Evolutionary conservation across 2,329 filamentous ascomycete genomes (phyloP).

Genomic region (Nemania bipapillata): DNA sequence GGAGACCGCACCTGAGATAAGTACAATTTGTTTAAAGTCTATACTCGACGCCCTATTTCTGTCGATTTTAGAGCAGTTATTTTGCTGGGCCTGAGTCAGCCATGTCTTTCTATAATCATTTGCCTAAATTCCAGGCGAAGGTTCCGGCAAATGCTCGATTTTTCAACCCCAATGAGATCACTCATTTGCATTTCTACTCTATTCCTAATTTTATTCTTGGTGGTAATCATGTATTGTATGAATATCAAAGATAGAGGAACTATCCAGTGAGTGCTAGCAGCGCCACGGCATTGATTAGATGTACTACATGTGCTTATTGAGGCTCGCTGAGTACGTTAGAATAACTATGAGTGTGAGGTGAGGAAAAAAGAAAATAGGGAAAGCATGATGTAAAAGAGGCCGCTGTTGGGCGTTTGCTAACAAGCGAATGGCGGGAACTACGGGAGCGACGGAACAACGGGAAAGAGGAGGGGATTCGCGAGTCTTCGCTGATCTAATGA

Average conservation of each 20-base stretch:
- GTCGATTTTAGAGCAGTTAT: neutral
- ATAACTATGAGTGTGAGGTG: too few relatives aligned
- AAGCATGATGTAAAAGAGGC: too few relatives aligned
- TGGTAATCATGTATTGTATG: too few relatives aligned
- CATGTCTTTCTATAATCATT: neutral
- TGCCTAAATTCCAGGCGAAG: neutral
- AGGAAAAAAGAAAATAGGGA: too few relatives aligned
- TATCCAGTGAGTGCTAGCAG: neutral
- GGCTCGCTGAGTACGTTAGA: neutral
- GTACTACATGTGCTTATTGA: neutral
- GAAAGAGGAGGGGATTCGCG: too few relatives aligned
- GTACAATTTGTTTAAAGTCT: neutral
- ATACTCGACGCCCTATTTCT: too few relatives aligned
- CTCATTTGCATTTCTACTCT: neutral
- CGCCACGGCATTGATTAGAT: neutral
- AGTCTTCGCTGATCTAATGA: too few relatives aligned
- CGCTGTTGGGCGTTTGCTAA: too few relatives aligned
- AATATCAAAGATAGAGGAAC: neutral
- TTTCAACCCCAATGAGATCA: neutral
- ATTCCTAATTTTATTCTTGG: neutral
- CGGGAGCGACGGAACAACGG: too few relatives aligned
- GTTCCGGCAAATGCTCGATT: neutral
- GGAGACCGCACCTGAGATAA: neutral
- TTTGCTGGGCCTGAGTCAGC: neutral
- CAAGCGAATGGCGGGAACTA: too few relatives aligned